Evolutionary conservation across 768 basidiomycete species (phyloP).

Genomic region (Coprinellus aureogranulatus): DNA sequence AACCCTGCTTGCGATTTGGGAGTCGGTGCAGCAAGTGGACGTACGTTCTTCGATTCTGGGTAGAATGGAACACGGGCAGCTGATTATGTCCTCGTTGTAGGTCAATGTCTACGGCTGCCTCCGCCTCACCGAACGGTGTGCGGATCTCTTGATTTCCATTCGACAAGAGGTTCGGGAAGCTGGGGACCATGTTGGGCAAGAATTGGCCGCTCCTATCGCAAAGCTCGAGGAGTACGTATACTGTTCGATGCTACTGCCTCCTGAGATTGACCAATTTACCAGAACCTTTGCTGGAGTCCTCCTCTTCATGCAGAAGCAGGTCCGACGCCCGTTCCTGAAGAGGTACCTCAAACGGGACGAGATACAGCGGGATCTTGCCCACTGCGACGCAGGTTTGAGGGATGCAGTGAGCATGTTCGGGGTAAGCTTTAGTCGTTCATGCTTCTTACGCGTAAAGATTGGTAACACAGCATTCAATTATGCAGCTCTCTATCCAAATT

Average conservation of each 20-base stretch:
- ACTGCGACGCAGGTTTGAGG: constrained; percentile 17
- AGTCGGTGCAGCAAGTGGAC: constrained; percentile 46
- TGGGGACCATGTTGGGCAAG: constrained; percentile 38
- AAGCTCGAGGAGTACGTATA: constrained; percentile 42
- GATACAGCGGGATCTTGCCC: constrained; percentile 36
- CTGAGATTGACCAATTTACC: not conserved
- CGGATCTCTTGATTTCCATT: constrained; percentile 53
- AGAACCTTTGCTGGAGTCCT: constrained; percentile 11
- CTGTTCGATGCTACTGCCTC: not conserved
- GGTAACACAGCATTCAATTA: constrained; percentile 17
- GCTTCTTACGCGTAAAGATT: not conserved
- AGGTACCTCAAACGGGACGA: constrained; percentile 75
- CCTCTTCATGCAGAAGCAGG: constrained; percentile 48
- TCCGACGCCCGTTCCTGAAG: constrained; percentile 70
- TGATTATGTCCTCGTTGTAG: constrained; percentile 29
- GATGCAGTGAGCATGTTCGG: constrained; percentile 50
- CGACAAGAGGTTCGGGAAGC: constrained; percentile 51
- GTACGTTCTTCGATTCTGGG: constrained; percentile 33
- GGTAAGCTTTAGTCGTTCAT: constrained; percentile 25
- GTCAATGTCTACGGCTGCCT: constrained; percentile 56
- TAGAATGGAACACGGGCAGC: not conserved
- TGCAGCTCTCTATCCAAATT: constrained; percentile 21
- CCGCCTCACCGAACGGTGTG: constrained; percentile 61
- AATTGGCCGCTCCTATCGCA: constrained; percentile 45
- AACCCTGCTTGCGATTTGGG: too few relatives aligned